A percentile compares a stretch with the other conserved stretches of the same genome.
phyloP scores from a whole-genome alignment of 164 flowering plant genomes.

The Sedum album region DNA sequence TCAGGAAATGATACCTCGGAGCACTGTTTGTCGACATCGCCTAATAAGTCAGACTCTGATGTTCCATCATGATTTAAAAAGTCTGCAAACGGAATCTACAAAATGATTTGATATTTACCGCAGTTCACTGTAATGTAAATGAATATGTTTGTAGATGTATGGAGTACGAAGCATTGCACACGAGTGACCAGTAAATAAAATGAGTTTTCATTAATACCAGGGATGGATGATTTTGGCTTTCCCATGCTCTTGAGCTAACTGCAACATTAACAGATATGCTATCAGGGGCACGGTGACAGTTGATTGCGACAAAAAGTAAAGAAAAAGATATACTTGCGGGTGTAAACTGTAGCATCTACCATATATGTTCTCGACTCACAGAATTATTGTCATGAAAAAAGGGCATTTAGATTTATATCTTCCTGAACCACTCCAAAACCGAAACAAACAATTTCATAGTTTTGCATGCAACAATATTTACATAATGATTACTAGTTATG shows the following conservation, averaged over 20 bases:
- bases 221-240: conserved; percentile 48
- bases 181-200: not conserved
- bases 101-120: conserved; percentile 12
- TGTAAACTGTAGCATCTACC: not conserved
- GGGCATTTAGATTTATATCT: not conserved
- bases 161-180: not conserved
- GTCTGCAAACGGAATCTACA: conserved; percentile 88
- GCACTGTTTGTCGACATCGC: conserved; percentile 37
- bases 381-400: not conserved
- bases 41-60: conserved; percentile 42
- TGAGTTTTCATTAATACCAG: conserved; percentile 36
- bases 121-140: not conserved
- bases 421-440: not conserved
- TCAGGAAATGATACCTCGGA: conserved; percentile 46
- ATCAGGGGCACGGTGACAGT: not conserved
- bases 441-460: not conserved
- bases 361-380: not conserved
- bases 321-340: not conserved
- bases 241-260: conserved; percentile 90
- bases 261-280: conserved; percentile 21
- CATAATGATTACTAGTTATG: too few species aligned
- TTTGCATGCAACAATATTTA: not conserved
- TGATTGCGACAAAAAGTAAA: not conserved
- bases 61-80: conserved; percentile 68
- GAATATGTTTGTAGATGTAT: not conserved